Percentiles rank a stretch among this genome's conserved stretches.
phyloP scores from a whole-genome alignment of 1,284 basidiomycete species.

The Golubevia pallescens region DNA sequence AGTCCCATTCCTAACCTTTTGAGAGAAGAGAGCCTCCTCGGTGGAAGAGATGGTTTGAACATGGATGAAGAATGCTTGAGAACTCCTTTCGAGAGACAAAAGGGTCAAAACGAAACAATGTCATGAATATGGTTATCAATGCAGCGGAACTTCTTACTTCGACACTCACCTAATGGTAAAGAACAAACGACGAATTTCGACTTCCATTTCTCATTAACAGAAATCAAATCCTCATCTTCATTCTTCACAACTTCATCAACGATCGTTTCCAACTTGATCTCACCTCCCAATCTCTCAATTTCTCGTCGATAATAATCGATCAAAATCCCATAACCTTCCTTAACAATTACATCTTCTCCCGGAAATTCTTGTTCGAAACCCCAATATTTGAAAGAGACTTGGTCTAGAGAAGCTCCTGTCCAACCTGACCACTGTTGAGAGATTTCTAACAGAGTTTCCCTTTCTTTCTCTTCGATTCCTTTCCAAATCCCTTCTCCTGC shows the following conservation, averaged over 20 bases:
- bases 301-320: conserved; percentile 7
- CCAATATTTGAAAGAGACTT: conserved; percentile 14
- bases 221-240: not conserved
- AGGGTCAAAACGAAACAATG: no score
- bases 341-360: conserved; percentile 12
- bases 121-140: no score
- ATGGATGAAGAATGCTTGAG: not conserved
- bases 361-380: conserved; percentile 14
- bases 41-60: conserved; percentile 4
- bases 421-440: conserved; percentile 13
- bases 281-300: not conserved
- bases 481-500: conserved; percentile 1
- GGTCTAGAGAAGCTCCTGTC: conserved; percentile 12
- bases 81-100: conserved; percentile 9
- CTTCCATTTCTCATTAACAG: not conserved
- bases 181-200: not conserved
- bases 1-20: conserved; percentile 11
- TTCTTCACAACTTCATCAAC: conserved; percentile 1
- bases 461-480: conserved; percentile 5
- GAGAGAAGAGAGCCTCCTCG: not conserved
- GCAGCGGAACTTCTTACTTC: not conserved
- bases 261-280: not conserved
- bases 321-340: conserved; percentile 8
- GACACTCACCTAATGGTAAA: no score
- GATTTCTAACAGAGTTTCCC: not conserved